Percentiles rank a stretch among this genome's conserved stretches.
Conservation (phyloP, 2,329 filamentous ascomycete genomes). For the Trichoderma citrinoviride region DNA sequence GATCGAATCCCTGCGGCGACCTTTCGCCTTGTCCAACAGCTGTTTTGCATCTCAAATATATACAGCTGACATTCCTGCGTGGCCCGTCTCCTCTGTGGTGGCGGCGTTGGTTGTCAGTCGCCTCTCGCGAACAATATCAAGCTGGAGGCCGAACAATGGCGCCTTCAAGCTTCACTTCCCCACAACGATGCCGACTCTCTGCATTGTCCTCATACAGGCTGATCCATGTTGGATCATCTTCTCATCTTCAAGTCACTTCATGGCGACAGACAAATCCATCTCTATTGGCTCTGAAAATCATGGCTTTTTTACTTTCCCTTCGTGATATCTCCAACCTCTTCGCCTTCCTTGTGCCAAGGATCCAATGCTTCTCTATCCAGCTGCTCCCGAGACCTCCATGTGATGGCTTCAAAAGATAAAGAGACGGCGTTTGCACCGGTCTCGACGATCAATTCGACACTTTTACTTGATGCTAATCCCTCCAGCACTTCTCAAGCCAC, state of each 20-base stretch:
- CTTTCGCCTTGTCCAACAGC: neutral
- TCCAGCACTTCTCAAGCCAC: neutral
- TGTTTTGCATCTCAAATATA: neutral
- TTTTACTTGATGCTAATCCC: neutral
- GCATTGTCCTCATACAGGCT: conserved; percentile 14
- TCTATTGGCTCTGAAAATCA: neutral
- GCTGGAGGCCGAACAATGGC: conserved; percentile 8
- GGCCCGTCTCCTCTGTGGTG: neutral
- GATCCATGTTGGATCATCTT: neutral
- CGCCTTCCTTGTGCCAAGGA: neutral
- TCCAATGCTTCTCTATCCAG: neutral
- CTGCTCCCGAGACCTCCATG: neutral
- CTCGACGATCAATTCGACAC: neutral
- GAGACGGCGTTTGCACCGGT: neutral
- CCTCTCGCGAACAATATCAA: conserved; percentile 20
- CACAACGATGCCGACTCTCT: neutral
- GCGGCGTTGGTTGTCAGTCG: neutral
- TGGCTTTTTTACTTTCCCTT: neutral
- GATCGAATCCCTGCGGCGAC: neutral
- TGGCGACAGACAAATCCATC: neutral
- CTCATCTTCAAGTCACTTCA: neutral
- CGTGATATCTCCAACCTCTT: neutral
- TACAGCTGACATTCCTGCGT: no score
- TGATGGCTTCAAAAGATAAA: conserved; percentile 18
- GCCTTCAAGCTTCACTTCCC: neutral